A percentile compares a stretch with the other conserved stretches of the same genome.
These are phyloP conservation scores for Flagelloscypha sp. DNA, from an alignment of 768 basidiomycete species.

Conservation along the genomic window DNA sequence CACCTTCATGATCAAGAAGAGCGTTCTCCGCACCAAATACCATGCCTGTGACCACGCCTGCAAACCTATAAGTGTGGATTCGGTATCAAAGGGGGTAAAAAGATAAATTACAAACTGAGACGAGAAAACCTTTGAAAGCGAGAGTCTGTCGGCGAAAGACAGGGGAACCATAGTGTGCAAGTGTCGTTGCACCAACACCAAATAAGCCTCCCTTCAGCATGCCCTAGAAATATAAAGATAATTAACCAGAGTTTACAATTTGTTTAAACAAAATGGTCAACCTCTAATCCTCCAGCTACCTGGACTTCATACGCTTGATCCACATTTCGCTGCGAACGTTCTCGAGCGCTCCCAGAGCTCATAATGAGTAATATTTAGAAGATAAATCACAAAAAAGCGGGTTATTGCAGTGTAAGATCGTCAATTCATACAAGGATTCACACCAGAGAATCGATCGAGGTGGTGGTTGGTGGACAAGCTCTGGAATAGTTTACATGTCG, in stretches of 20 bases:
- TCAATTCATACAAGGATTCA: no score
- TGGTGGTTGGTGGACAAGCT: no score
- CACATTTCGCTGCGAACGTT: no score
- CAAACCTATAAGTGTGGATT: constrained; percentile 13
- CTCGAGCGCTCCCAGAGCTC: no score
- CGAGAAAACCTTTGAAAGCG: constrained; percentile 72
- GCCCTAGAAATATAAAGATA: constrained; percentile 29
- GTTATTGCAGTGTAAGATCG: no score
- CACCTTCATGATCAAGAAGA: constrained; percentile 60
- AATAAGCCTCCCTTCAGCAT: constrained; percentile 43
- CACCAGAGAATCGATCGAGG: no score
- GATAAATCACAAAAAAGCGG: no score
- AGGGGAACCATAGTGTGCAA: constrained; percentile 69
- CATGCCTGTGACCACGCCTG: constrained; percentile 59
- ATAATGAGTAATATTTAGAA: no score
- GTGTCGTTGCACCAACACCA: constrained; percentile 50
- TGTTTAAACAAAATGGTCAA: constrained; percentile 14
- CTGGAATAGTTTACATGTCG: no score
- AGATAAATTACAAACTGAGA: constrained; percentile 51
- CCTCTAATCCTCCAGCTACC: constrained; percentile 48
- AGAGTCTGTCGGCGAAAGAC: constrained; percentile 69
- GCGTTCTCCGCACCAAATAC: constrained; percentile 73
- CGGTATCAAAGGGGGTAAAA: neutral
- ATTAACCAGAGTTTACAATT: constrained; percentile 8
- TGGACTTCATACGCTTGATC: constrained; percentile 54